phyloP scores from a whole-genome alignment of 164 flowering plant species.

The Tetrastigma voinierianum region DNA sequence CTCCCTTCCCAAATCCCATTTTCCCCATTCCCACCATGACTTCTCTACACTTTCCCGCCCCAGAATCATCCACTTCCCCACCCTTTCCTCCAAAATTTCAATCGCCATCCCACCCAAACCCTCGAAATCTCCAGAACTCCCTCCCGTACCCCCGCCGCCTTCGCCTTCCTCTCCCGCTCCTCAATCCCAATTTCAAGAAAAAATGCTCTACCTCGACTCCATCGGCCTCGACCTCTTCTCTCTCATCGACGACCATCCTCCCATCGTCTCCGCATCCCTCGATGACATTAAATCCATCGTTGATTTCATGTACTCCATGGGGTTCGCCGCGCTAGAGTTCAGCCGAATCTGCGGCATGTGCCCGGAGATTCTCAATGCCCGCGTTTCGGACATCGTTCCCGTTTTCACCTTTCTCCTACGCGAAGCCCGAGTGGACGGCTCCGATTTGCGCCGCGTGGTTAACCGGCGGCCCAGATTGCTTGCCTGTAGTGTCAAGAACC shows the following conservation, averaged over 20 bases:
- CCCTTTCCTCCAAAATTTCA: slow-evolving; percentile 30
- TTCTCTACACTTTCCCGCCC: slow-evolving; percentile 30
- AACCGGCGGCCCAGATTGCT: slow-evolving; percentile 67
- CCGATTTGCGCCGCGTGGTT: slow-evolving; percentile 39
- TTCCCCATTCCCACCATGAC: slow-evolving; percentile 20
- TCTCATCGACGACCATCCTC: slow-evolving; percentile 47
- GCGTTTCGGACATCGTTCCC: slow-evolving; percentile 35
- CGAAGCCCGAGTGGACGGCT: slow-evolving; percentile 63
- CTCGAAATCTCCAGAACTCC: slow-evolving; percentile 18
- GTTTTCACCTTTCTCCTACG: slow-evolving; percentile 81
- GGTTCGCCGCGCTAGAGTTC: slow-evolving; percentile 52
- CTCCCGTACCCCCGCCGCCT: slow-evolving; percentile 16
- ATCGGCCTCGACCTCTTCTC: slow-evolving; percentile 70
- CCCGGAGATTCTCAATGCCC: slow-evolving; percentile 56
- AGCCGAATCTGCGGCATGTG: slow-evolving; percentile 68
- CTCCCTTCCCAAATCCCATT: slow-evolving; percentile 14
- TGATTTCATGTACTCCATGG: slow-evolving; percentile 50
- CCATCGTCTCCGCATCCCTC: slow-evolving; percentile 40
- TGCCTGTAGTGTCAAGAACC: slow-evolving; percentile 51
- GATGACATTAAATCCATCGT: slow-evolving; percentile 49
- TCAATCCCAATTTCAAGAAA: slow-evolving; percentile 48
- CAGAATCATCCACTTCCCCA: slow-evolving; percentile 21
- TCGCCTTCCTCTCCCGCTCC: slow-evolving; percentile 6
- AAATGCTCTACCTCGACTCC: slow-evolving; percentile 77
- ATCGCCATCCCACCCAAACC: slow-evolving; percentile 23